A percentile compares a stretch with the other conserved stretches of the same genome.
Conservation (phyloP, 169 alveolate species). For the Babesia gibsoni region DNA sequence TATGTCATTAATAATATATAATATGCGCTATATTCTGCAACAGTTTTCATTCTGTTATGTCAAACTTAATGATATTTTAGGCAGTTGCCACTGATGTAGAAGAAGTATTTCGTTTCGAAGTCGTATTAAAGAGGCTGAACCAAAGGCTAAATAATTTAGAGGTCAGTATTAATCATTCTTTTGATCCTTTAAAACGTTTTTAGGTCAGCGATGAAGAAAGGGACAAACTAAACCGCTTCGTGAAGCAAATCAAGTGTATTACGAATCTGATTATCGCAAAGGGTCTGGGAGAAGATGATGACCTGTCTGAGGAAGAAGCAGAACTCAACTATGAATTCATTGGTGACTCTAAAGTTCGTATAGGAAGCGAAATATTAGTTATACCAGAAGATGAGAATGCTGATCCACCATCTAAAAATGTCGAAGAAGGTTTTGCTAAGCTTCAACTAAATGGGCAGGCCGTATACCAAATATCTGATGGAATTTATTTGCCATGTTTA, state of each 20-base stretch:
- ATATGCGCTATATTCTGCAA: not conserved
- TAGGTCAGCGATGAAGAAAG: not conserved
- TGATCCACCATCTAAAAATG: not conserved
- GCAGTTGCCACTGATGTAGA: constrained; percentile 36
- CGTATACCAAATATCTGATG: constrained; percentile 16
- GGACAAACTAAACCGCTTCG: constrained; percentile 12
- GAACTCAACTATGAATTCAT: constrained; percentile 23
- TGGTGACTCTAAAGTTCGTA: constrained; percentile 18
- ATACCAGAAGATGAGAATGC: constrained; percentile 33
- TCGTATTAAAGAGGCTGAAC: constrained; percentile 14
- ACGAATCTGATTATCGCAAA: constrained; percentile 12
- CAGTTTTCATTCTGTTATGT: not conserved
- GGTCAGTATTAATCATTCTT: not conserved
- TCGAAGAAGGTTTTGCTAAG: not conserved
- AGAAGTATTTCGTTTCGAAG: constrained; percentile 27
- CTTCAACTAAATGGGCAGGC: not conserved
- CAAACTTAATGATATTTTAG: constrained; percentile 2
- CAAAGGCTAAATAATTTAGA: constrained; percentile 4
- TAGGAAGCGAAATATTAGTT: constrained; percentile 17
- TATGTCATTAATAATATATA: not conserved
- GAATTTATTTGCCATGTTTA: constrained; percentile 14
- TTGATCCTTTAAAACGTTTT: not conserved
- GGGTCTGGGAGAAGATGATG: constrained; percentile 5
- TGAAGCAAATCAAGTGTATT: constrained; percentile 7
- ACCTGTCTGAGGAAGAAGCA: not conserved